A percentile compares a stretch with the other conserved stretches of the same genome.
Conservation (phyloP, 2,329 filamentous ascomycete species). For the Biscogniauxia sp. region DNA sequence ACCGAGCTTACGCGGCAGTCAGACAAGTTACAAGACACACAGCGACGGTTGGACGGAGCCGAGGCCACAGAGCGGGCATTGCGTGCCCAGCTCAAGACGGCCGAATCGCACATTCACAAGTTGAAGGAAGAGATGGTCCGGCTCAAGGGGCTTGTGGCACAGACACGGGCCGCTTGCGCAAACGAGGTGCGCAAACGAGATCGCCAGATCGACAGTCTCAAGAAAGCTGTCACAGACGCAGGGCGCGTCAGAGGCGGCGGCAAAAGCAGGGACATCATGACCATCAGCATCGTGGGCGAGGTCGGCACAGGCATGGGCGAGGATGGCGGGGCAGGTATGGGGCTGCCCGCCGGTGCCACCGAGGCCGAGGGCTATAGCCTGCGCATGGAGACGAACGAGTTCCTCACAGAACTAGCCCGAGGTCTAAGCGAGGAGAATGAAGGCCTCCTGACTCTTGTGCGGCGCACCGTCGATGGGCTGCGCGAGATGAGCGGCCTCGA, state of each 20-base stretch:
- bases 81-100: conserved; percentile 66
- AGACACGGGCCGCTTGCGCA: conserved; percentile 81
- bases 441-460: conserved; percentile 68
- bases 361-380: conserved; percentile 64
- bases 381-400: conserved; percentile 84
- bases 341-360: conserved; percentile 28
- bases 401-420: conserved; percentile 80
- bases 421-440: conserved; percentile 92
- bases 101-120: conserved; percentile 71
- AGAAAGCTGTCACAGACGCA: conserved; percentile 77
- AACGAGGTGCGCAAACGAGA: conserved; percentile 91
- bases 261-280: conserved; percentile 53
- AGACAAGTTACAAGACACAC: conserved; percentile 53
- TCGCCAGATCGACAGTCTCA: conserved; percentile 81
- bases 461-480: conserved; percentile 68
- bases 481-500: conserved; percentile 65
- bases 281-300: conserved; percentile 57
- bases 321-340: conserved; percentile 15
- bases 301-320: conserved; percentile 56
- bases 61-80: conserved; percentile 71
- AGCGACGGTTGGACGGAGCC: conserved; percentile 53
- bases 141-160: conserved; percentile 75
- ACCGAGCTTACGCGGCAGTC: conserved; percentile 61
- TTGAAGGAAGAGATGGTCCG: conserved; percentile 81
- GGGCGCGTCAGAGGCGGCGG: conserved; percentile 59